phyloP scores from a whole-genome alignment of 257 asterid genomes.

The Ligustrum vulgare region DNA sequence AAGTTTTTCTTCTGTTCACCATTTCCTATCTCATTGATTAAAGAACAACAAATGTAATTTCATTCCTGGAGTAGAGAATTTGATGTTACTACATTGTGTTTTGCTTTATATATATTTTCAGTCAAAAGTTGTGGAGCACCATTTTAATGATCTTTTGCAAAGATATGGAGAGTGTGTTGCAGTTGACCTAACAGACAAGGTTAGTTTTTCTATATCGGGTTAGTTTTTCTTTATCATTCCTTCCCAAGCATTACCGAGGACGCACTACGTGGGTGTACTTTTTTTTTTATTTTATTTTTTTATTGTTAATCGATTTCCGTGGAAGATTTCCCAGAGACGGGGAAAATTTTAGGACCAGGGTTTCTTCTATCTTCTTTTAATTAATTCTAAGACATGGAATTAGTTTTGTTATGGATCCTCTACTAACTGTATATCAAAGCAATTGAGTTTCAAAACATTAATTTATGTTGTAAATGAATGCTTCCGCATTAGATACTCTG shows the following conservation, averaged over 20 bases:
- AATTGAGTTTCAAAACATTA: neutral
- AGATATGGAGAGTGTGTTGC: slow-evolving; percentile 86
- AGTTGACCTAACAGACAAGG: slow-evolving; percentile 92
- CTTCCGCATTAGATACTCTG: neutral
- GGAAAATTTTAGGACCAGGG: slow-evolving; percentile 3
- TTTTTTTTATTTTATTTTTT: slow-evolving; percentile 4
- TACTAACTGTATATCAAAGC: neutral
- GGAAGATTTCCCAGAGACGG: neutral
- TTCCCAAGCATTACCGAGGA: slow-evolving; percentile 19
- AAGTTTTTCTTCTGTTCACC: slow-evolving; percentile 14
- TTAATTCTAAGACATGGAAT: slow-evolving; percentile 11
- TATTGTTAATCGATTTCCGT: neutral
- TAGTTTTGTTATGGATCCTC: slow-evolving; percentile 18
- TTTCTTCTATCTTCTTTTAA: neutral
- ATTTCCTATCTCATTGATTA: slow-evolving; percentile 11
- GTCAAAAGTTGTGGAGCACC: slow-evolving; percentile 86
- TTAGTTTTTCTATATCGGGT: slow-evolving; percentile 51
- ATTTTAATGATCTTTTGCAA: slow-evolving; percentile 83
- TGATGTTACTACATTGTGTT: neutral
- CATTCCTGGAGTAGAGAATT: neutral
- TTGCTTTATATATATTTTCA: slow-evolving; percentile 30
- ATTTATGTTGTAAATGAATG: slow-evolving; percentile 2
- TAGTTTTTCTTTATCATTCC: slow-evolving; percentile 27
- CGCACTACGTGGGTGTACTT: slow-evolving; percentile 9
- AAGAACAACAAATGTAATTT: slow-evolving; percentile 1